Evolutionary conservation across 2,329 filamentous ascomycete genomes (phyloP).

Genomic region (Neonectria punicea): DNA sequence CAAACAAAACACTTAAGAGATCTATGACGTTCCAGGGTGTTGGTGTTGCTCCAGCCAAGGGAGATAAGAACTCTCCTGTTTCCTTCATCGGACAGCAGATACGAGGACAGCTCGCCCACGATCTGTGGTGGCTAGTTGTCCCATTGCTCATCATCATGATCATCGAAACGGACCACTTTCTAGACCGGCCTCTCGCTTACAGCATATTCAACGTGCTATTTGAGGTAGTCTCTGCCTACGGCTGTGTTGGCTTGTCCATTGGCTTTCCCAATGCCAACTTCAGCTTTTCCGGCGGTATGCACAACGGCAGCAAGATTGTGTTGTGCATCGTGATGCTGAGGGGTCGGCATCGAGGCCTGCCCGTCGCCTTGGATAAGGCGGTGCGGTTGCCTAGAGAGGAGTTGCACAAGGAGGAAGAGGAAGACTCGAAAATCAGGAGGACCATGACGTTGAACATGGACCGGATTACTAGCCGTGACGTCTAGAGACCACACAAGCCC

Average conservation of each 20-base stretch:
- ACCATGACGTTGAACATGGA: slow-evolving; percentile 44
- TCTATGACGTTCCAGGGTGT: slow-evolving; percentile 58
- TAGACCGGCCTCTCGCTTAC: slow-evolving; percentile 61
- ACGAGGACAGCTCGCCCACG: slow-evolving; percentile 72
- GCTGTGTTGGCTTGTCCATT: slow-evolving; percentile 69
- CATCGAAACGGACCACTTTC: slow-evolving; percentile 67
- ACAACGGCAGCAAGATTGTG: slow-evolving; percentile 66
- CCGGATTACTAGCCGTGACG: slow-evolving; percentile 40
- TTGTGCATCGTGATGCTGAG: slow-evolving; percentile 67
- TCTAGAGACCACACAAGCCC: neutral
- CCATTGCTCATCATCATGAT: slow-evolving; percentile 69
- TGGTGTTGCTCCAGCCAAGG: slow-evolving; percentile 46
- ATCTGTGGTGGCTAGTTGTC: slow-evolving; percentile 73
- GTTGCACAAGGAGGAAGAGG: slow-evolving; percentile 45
- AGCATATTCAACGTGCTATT: slow-evolving; percentile 71
- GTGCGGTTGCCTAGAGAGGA: slow-evolving; percentile 55
- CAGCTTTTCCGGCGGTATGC: slow-evolving; percentile 66
- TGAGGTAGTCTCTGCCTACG: slow-evolving; percentile 68
- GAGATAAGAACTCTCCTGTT: slow-evolving; percentile 50
- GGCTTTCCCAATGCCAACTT: slow-evolving; percentile 64
- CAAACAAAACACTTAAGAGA: slow-evolving; percentile 49
- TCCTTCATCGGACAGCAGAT: slow-evolving; percentile 67
- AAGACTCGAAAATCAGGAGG: slow-evolving; percentile 43
- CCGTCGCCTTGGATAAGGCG: slow-evolving; percentile 66
- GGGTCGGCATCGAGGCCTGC: slow-evolving; percentile 66